These are phyloP conservation scores for Phytophthora pinifolia DNA, from an alignment of 352 stramenopile species.

Conservation along the genomic window DNA sequence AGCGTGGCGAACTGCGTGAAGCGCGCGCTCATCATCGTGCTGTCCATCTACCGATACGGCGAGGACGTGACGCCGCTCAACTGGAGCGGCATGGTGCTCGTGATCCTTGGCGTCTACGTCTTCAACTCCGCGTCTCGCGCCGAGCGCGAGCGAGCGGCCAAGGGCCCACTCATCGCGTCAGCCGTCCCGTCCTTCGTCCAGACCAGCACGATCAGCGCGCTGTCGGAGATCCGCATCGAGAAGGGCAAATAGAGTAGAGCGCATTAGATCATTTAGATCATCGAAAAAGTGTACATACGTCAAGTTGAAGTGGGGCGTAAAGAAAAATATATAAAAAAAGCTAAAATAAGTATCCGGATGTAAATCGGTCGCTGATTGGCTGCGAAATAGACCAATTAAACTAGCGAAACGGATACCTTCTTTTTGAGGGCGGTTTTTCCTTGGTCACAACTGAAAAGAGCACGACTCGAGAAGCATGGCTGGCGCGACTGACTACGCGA, in stretches of 20 bases:
- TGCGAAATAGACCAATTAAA: background rate
- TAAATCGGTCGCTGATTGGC: background rate
- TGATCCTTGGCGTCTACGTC: conserved; percentile 87
- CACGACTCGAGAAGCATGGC: conserved; percentile 36
- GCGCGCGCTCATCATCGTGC: conserved; percentile 87
- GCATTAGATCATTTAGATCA: background rate
- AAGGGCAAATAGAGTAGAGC: conserved; percentile 36
- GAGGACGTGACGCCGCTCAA: conserved; percentile 83
- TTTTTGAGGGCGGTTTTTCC: conserved; percentile 11
- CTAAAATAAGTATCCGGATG: too few species aligned
- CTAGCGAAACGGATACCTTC: background rate
- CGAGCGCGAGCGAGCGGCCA: conserved; percentile 41
- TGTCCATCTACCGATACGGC: conserved; percentile 91
- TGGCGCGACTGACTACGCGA: conserved; percentile 64
- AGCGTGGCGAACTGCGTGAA: conserved; percentile 92
- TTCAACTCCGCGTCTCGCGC: conserved; percentile 81
- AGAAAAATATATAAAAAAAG: too few species aligned
- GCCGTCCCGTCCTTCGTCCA: conserved; percentile 33
- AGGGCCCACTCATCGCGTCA: conserved; percentile 36
- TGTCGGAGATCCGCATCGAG: conserved; percentile 74
- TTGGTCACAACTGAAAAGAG: conserved; percentile 26
- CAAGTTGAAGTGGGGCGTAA: background rate
- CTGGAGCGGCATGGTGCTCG: conserved; percentile 84
- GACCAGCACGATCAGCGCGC: conserved; percentile 49
- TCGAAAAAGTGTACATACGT: conserved; percentile 21